Conservation (phyloP, 2,329 filamentous ascomycete species). For the Paramyrothecium roridum region DNA sequence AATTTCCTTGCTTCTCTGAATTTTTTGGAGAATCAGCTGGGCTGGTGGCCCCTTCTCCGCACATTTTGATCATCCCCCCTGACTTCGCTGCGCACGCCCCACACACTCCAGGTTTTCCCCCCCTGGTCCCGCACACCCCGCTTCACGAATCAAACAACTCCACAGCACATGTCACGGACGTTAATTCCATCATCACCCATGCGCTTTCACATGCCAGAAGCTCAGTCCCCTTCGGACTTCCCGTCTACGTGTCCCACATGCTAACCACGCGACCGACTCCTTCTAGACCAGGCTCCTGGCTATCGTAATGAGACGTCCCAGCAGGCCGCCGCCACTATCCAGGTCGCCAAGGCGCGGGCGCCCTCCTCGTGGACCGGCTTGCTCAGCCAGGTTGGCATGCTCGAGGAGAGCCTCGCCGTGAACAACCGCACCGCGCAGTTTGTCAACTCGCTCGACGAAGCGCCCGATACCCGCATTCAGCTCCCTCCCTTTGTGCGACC, state of each 20-base stretch:
- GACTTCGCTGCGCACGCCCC: not conserved
- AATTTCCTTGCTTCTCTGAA: not conserved
- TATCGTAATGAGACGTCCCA: conserved; percentile 31
- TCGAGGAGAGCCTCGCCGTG: conserved; percentile 27
- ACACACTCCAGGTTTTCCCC: conserved; percentile 3
- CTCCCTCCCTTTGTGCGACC: conserved; percentile 73
- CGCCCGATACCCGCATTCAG: conserved; percentile 42
- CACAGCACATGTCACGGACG: not conserved
- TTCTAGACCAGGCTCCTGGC: conserved; percentile 32
- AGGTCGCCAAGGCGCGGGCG: conserved; percentile 13
- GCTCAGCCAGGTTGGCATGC: conserved; percentile 18
- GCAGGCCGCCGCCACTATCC: conserved; percentile 22
- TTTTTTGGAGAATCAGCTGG: not conserved
- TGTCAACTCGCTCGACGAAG: conserved; percentile 41
- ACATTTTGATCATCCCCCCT: conserved; percentile 11
- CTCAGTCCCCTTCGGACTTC: not conserved
- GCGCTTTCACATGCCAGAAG: conserved; percentile 8
- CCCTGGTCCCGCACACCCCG: conserved; percentile 5
- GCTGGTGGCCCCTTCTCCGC: not conserved
- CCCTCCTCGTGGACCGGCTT: conserved; percentile 25
- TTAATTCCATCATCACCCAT: not conserved
- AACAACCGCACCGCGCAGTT: conserved; percentile 39
- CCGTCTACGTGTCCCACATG: conserved; percentile 1
- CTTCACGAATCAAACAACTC: not conserved
- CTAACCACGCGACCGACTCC: conserved; percentile 28